Evolutionary conservation across 148 eudicot species (phyloP).

Genomic region (Silene latifolia): DNA sequence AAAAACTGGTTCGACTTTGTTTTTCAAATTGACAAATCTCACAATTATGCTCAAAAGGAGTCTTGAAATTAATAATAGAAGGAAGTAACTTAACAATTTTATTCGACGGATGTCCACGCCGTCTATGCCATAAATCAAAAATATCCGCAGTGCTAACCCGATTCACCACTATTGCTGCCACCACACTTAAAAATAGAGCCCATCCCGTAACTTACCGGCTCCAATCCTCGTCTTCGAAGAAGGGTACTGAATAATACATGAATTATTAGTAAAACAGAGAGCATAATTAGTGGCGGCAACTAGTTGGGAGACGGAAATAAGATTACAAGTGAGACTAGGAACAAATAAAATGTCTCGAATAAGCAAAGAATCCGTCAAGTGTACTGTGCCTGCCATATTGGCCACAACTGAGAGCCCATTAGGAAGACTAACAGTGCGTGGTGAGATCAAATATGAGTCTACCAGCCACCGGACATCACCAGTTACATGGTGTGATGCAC

Average conservation of each 20-base stretch:
- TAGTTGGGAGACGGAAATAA: conserved; percentile 1
- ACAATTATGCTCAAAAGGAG: neutral
- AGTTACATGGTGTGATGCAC: no score
- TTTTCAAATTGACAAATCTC: neutral
- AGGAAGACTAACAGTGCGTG: no score
- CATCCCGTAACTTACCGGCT: neutral
- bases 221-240: neutral
- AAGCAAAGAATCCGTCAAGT: no score
- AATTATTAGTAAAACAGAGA: neutral
- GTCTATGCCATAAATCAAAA: neutral
- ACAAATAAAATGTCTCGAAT: conserved; percentile 10
- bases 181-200: neutral
- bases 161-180: neutral
- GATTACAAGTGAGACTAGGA: conserved; percentile 4
- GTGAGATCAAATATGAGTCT: no score
- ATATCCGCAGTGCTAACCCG: neutral
- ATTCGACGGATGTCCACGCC: neutral
- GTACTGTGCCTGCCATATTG: no score
- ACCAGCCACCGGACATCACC: no score
- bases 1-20: neutral
- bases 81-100: neutral
- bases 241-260: neutral
- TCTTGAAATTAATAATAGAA: neutral
- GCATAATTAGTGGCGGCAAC: neutral
- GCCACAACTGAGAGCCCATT: no score